These are phyloP conservation scores for Ilyonectria robusta DNA, from an alignment of 2,329 filamentous ascomycete genomes.

Conservation along the genomic window DNA sequence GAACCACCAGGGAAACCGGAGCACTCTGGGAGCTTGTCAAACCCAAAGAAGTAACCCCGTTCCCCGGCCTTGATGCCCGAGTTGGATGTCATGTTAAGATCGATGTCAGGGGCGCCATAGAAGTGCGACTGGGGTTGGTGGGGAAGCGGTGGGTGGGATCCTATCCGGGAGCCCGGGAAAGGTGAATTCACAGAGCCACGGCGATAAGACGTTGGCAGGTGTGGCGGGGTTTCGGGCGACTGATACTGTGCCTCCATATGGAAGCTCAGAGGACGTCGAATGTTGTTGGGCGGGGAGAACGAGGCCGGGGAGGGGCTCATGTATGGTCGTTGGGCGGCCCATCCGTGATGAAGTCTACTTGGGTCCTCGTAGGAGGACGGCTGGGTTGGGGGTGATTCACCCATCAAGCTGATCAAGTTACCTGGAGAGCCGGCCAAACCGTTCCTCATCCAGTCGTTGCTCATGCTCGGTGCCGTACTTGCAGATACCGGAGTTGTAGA, in stretches of 20 bases:
- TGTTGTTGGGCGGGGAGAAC: conserved; percentile 53
- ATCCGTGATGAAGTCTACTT: conserved; percentile 58
- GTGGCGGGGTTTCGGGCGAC: conserved; percentile 57
- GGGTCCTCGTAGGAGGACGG: conserved; percentile 67
- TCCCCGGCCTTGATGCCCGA: conserved; percentile 74
- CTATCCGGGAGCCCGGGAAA: conserved; percentile 59
- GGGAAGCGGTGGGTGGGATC: conserved; percentile 75
- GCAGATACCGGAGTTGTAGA: conserved; percentile 65
- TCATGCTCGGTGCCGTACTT: conserved; percentile 63
- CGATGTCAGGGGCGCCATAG: conserved; percentile 81
- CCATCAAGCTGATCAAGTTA: conserved; percentile 65
- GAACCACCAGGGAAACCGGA: conserved; percentile 56
- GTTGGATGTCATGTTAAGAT: conserved; percentile 73
- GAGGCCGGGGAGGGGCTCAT: conserved; percentile 62
- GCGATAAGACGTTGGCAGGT: conserved; percentile 54
- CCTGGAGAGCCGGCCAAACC: conserved; percentile 66
- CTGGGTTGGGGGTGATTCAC: conserved; percentile 67
- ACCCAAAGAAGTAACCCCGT: conserved; percentile 83
- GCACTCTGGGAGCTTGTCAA: conserved; percentile 77
- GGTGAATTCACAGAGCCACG: conserved; percentile 68
- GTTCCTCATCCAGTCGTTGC: conserved; percentile 61
- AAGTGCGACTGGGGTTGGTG: conserved; percentile 85
- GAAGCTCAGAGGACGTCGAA: conserved; percentile 67
- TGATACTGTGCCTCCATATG: conserved; percentile 65
- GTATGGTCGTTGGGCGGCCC: conserved; percentile 63